Percentiles rank a stretch among this genome's conserved stretches.
Evolutionary conservation across 1,284 basidiomycete species (phyloP).

Genomic region (Fomitiporia mediterranea): DNA sequence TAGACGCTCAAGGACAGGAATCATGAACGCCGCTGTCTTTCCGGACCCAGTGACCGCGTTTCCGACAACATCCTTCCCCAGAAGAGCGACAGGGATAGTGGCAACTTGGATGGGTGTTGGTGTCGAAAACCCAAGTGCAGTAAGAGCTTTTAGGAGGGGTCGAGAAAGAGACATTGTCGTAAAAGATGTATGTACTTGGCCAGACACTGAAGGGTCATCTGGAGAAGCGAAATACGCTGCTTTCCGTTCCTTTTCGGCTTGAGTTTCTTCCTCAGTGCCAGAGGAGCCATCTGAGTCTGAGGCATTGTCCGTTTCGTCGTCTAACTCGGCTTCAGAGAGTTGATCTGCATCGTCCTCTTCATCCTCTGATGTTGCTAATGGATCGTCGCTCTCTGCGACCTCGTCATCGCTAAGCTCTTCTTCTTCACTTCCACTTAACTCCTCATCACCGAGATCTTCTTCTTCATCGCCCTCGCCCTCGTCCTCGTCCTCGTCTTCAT

Average conservation of each 20-base stretch:
- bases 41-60: conserved; percentile 94
- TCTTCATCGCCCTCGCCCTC: conserved; percentile 26
- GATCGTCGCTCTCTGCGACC: conserved; percentile 31
- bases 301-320: conserved; percentile 34
- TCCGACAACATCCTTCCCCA: conserved; percentile 94
- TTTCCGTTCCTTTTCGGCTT: conserved; percentile 74
- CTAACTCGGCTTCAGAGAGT: conserved; percentile 30
- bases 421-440: conserved; percentile 35
- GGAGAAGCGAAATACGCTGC: conserved; percentile 81
- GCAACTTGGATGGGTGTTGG: conserved; percentile 96
- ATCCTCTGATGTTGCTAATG: conserved; percentile 22
- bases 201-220: conserved; percentile 34
- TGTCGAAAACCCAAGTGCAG: conserved; percentile 72
- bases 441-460: conserved; percentile 34
- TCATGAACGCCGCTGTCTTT: conserved; percentile 94
- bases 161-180: conserved; percentile 86
- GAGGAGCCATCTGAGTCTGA: conserved; percentile 23
- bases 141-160: conserved; percentile 83
- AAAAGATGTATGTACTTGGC: conserved; percentile 60
- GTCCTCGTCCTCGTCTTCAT: conserved; percentile 26
- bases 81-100: conserved; percentile 87
- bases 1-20: conserved; percentile 90
- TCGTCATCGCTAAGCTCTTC: conserved; percentile 34
- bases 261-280: conserved; percentile 50
- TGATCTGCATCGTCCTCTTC: conserved; percentile 31